Conservation (phyloP, 768 basidiomycete species). For the Hygrophorus russula region DNA sequence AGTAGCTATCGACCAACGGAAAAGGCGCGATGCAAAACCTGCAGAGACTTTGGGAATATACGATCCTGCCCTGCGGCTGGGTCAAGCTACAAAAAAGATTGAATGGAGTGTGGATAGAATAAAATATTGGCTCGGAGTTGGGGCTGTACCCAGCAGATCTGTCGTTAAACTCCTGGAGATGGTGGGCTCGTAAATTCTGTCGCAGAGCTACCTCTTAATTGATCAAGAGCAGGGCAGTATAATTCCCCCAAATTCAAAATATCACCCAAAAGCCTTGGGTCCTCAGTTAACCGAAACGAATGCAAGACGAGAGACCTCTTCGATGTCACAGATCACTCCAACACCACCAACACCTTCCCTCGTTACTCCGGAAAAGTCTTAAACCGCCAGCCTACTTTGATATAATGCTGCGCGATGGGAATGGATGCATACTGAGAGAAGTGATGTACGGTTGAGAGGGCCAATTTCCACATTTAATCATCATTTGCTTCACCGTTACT, state of each 20-base stretch:
- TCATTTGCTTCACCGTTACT: not conserved
- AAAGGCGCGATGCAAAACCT: slow-evolving; percentile 74
- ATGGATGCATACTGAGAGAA: too few species aligned
- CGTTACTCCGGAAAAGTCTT: not conserved
- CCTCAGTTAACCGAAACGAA: not conserved
- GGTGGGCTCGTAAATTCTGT: slow-evolving; percentile 37
- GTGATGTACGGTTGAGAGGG: too few species aligned
- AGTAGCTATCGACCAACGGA: slow-evolving; percentile 67
- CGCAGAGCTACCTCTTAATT: not conserved
- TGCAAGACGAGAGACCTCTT: not conserved
- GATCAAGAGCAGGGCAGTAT: slow-evolving; percentile 42
- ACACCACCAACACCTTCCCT: not conserved
- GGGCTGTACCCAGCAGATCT: slow-evolving; percentile 72
- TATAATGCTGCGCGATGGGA: too few species aligned
- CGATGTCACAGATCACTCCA: too few species aligned
- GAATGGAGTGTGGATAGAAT: slow-evolving; percentile 90
- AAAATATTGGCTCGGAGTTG: slow-evolving; percentile 78
- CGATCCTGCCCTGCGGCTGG: slow-evolving; percentile 50
- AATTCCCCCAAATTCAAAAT: slow-evolving; percentile 44
- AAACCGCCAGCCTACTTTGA: not conserved
- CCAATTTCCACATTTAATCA: too few species aligned
- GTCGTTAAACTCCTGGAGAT: slow-evolving; percentile 68
- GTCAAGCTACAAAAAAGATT: slow-evolving; percentile 54
- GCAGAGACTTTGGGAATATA: slow-evolving; percentile 82
- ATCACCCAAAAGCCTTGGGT: slow-evolving; percentile 28